Evolutionary conservation across 352 stramenopile species (phyloP), one percentile per base, ranked within the genome.

Genomic region (Pelagophyceae sp.): DNA sequence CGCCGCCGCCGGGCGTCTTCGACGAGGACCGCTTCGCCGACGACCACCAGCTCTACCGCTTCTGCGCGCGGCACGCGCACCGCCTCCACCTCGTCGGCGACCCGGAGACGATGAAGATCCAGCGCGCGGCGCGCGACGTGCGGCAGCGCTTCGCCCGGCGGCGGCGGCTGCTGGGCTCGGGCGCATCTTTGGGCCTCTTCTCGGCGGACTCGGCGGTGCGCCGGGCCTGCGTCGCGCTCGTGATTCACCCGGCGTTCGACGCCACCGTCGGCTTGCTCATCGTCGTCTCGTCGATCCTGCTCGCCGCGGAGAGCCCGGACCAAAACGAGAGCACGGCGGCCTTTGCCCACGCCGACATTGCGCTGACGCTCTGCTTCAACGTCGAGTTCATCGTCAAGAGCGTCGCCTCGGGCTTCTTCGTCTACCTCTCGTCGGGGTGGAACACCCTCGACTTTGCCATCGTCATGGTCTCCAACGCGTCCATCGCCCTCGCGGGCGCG

Each of bases 361-460:
- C 51, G 32, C 92, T 92, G 38, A 92, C 88, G 0, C 72, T 82
- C 0, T 81, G 90, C 19, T 95, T 95, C 77, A 85, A 86, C 0
- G 35, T 82, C 0, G 90, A 95, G 72, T 85, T 87, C 1, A 32
- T 89, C 11, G 78, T 93, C 38, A 94, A 93, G 79, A 92, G 94
- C 51, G 25, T 84, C 25, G 78, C 88, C 0, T 79, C 82, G 1
- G 87, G 84, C 0, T 79, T 86, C 38, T 82, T 86, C 1, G 85
- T 84, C 20, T 96, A 96, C 77, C 79, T 92, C 0, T 80, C 83
- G 1, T 87, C 93, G 77, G 83, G 80, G 17, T 95, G 90, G 90
- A 94, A 95, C 63, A 72, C 90, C 29, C 82, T 95, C 38, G 90
- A 95, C 77, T 94, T 94, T 75, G 78, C 91, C 33, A 89, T 94